A percentile compares a stretch with the other conserved stretches of the same genome.
Evolutionary conservation across 202 grass and related monocot species (phyloP).

Genomic region (Carex sylvatica): DNA sequence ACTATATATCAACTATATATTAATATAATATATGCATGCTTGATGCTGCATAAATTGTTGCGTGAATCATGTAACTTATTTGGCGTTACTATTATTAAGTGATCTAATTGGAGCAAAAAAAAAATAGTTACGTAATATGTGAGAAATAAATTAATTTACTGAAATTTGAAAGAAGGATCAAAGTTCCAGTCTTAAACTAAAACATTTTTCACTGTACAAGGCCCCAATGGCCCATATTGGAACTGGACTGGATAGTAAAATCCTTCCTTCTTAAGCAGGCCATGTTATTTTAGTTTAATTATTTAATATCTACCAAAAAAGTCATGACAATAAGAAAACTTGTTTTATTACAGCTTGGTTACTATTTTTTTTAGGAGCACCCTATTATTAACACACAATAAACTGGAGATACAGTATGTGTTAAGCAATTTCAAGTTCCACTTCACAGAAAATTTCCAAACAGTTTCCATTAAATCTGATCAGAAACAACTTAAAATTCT

Average conservation of each 20-base stretch:
- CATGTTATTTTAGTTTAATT: not conserved
- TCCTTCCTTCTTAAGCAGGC: not conserved
- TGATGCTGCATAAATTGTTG: slow-evolving; percentile 3
- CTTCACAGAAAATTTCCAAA: no score
- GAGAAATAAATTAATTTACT: not conserved
- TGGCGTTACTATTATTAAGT: not conserved
- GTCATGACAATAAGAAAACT: no score
- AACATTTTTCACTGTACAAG: not conserved
- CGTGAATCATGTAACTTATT: not conserved
- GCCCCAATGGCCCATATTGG: not conserved
- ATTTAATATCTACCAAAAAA: no score
- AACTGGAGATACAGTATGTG: no score
- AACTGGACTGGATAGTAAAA: not conserved
- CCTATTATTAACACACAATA: no score
- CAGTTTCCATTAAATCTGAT: no score
- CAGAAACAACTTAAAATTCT: no score
- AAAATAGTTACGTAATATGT: no score
- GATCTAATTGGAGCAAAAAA: not conserved
- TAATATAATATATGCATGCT: no score
- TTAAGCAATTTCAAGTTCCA: no score
- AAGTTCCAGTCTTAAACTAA: not conserved
- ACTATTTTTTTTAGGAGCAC: no score
- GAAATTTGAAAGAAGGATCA: not conserved
- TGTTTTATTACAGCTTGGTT: no score
- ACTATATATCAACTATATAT: not conserved